Evolutionary conservation across 768 basidiomycete genomes (phyloP).

Genomic region (Podaxis sp.): DNA sequence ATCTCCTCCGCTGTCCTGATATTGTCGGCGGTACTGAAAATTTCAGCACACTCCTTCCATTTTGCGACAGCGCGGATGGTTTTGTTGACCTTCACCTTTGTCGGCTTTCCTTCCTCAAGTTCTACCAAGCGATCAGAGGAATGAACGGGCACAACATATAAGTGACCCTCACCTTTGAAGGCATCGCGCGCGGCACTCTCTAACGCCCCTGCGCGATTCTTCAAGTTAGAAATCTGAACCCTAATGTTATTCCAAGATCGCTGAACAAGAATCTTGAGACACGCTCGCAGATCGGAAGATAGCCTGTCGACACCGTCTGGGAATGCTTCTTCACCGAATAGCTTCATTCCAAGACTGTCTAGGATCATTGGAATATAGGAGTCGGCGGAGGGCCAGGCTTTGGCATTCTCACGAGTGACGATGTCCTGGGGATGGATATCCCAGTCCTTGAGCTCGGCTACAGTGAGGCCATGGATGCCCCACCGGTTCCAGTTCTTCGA

Average conservation of each 20-base stretch:
- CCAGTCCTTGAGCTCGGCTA: background rate
- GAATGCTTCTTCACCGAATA: background rate
- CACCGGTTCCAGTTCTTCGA: background rate
- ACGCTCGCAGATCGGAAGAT: background rate
- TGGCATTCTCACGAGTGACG: background rate
- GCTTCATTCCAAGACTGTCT: background rate
- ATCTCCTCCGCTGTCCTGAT: background rate
- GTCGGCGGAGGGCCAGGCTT: background rate
- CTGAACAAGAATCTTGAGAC: background rate
- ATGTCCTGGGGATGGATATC: background rate
- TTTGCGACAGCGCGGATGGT: background rate
- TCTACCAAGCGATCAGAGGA: background rate
- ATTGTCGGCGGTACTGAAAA: background rate
- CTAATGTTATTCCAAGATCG: background rate
- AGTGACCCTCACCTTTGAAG: background rate
- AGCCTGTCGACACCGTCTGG: background rate
- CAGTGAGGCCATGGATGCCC: background rate
- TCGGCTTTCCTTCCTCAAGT: background rate
- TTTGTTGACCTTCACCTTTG: background rate
- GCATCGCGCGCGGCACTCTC: background rate
- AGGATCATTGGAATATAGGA: background rate
- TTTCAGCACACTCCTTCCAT: conserved; percentile 1
- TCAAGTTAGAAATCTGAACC: background rate
- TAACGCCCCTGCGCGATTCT: background rate
- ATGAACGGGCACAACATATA: background rate